Base-by-base conservation (phyloP, 73 alveolate genomes). In the Blepharisma stoltei region DNA sequence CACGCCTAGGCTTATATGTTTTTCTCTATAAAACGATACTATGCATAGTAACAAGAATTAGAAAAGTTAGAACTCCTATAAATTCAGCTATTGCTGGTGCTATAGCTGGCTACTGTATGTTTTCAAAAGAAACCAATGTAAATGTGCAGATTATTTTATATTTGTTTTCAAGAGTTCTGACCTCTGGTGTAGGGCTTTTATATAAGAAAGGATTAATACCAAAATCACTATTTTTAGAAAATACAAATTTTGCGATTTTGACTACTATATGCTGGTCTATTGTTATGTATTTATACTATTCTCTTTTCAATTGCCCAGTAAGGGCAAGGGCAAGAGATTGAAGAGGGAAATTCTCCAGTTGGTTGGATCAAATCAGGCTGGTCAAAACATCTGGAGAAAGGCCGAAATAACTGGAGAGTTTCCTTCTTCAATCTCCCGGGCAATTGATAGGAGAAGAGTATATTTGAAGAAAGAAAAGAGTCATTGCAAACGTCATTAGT, bases 231-330 rank as follows among this genome's bases (percentile, higher is more conserved):
- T 45, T 89, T 27, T 88, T 92, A 6, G 55, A 71, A n/a, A 45
- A 67, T 32, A 27, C 70, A 80, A 37, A 84, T 81, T n/a, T 90
- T 87, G 67, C 86, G 85, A 46, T 21, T 6, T 55, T 82, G 45
- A 82, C 92, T 7, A 81, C 88, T 76, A 45, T 87, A 14, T 78
- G 76, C 41, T 90, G 97, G 94, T 92, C 90, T 20, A 77, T 90
- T 14, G 97, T 90, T 41, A 90, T 90, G 97, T 81, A 68, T 67
- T 47, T 90, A 20, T n/a, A n/a, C n/a, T n/a, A n/a, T n/a, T n/a
- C n/a, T n/a, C n/a, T n/a, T n/a, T n/a, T n/a, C n/a, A n/a, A n/a
- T n/a, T n/a, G n/a, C n/a, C n/a, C n/a, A n/a, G n/a, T n/a, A n/a
- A n/a, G n/a, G n/a, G n/a, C n/a, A n/a, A n/a, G n/a, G n/a, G n/a